These are phyloP conservation scores for Ormosia semicastrata DNA, from an alignment of 306 rosid genomes.

Conservation along the genomic window DNA sequence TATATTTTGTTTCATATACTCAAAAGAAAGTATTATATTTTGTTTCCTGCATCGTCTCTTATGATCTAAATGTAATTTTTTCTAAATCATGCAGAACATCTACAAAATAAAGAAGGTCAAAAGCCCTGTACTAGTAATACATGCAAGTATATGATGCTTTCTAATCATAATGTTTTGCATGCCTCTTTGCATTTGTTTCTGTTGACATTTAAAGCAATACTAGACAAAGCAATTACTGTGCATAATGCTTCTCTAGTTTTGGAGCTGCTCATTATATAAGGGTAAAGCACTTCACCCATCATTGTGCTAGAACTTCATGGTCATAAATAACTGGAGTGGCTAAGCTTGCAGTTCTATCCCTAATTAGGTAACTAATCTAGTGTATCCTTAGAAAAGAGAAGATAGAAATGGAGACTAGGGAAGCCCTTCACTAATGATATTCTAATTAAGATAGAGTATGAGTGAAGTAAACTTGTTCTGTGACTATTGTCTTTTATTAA, in stretches of 20 bases:
- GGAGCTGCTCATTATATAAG: neutral
- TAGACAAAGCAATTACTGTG: neutral
- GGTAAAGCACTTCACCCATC: no score
- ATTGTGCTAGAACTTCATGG: no score
- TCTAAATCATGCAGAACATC: slow-evolving; percentile 67
- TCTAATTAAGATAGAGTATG: neutral
- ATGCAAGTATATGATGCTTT: slow-evolving; percentile 62
- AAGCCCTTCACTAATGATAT: neutral
- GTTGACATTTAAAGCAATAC: neutral
- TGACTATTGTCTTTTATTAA: neutral
- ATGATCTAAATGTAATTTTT: slow-evolving; percentile 1
- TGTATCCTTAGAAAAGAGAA: no score
- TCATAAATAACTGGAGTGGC: no score
- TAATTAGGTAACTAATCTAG: no score
- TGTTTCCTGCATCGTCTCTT: slow-evolving; percentile 19
- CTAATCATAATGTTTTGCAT: neutral
- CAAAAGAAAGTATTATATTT: neutral
- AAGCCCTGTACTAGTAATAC: slow-evolving; percentile 96
- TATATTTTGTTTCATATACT: no score
- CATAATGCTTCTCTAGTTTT: slow-evolving; percentile 1
- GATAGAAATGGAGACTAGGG: no score
- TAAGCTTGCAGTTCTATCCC: no score
- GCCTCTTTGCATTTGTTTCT: neutral
- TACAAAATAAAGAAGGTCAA: slow-evolving; percentile 93
- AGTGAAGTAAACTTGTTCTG: neutral